Base-by-base conservation (phyloP, 2,329 filamentous ascomycete genomes). In the Monilinia fructigena region DNA sequence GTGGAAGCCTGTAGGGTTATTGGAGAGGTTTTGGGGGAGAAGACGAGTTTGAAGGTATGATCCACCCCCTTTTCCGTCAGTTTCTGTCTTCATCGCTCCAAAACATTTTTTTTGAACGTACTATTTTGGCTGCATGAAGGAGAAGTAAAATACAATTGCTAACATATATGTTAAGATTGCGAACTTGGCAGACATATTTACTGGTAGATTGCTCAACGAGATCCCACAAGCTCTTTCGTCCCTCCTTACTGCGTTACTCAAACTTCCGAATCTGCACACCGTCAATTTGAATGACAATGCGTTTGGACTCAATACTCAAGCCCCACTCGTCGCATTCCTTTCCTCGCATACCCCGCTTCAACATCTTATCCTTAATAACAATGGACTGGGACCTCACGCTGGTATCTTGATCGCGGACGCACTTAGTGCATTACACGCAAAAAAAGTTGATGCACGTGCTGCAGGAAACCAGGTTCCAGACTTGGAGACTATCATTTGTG, bases 251-350 rank as follows among this genome's bases (percentile, higher is more conserved):
- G 89, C 94, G 4, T 88, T 98, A 53, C 87, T 97, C 66, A 90
- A 93, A 75, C 89, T 96, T 64, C 89, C 91, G 1, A 89, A 91
- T 66, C 89, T 99, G 55, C 90, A 91, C 78, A 97, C 93, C 40
- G 86, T 99, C 79, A 96, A 98, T 79, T 85, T 99, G 52, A 97
- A 94, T 80, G 95, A 99, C 80, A 99, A 99, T 79, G 95, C 95
- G 55, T 99, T 99, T 75, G 95, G 95, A 66, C 87, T 97, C 69
- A 97, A 97, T 80, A 97, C 92, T 20, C 91, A 96, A 78, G 93
- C 92, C 47, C 95, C 94, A 12, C 86, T 99, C 59, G 91, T 97
- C 72, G 91, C 91, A 68, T 99, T 99, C 81, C 87, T 99, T 69
- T 89, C 91, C 65, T 85, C 89, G 67, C 94, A 98, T 80, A 87